Conservation (phyloP, 139 green algal genomes). For the Coelastrella sp. region DNA sequence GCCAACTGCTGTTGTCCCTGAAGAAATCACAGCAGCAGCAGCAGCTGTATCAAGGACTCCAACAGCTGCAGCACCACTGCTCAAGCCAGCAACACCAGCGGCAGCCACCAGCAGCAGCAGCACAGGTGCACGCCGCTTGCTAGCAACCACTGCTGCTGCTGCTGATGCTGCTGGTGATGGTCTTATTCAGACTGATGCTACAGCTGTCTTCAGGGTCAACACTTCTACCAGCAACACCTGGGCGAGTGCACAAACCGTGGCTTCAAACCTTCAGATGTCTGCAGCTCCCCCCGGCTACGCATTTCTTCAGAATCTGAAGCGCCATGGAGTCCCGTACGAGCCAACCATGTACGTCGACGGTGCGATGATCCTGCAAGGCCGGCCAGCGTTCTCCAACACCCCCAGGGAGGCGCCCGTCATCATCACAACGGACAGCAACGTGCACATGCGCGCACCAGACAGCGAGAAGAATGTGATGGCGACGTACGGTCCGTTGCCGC, state of each 20-base stretch:
- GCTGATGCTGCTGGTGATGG: background rate
- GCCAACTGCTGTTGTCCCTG: background rate
- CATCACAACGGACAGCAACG: background rate
- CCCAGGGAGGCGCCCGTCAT: background rate
- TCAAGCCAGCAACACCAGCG: background rate
- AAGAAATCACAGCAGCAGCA: background rate
- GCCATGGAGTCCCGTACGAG: background rate
- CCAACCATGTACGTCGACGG: background rate
- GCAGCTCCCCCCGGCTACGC: background rate
- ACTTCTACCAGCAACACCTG: background rate
- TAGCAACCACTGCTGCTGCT: background rate
- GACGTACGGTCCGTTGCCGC: background rate
- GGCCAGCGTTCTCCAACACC: background rate
- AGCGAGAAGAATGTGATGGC: background rate
- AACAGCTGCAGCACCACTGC: background rate
- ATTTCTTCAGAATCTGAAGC: background rate
- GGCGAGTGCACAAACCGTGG: background rate
- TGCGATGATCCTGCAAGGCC: background rate
- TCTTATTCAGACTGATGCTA: background rate
- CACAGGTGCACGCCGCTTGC: background rate
- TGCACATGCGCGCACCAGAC: background rate
- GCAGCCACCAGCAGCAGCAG: background rate
- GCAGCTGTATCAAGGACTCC: background rate
- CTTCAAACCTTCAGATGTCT: background rate
- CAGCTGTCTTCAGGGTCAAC: background rate